Evolutionary conservation across 345 rosid genomes (phyloP).

Genomic region (Corchorus capsularis): DNA sequence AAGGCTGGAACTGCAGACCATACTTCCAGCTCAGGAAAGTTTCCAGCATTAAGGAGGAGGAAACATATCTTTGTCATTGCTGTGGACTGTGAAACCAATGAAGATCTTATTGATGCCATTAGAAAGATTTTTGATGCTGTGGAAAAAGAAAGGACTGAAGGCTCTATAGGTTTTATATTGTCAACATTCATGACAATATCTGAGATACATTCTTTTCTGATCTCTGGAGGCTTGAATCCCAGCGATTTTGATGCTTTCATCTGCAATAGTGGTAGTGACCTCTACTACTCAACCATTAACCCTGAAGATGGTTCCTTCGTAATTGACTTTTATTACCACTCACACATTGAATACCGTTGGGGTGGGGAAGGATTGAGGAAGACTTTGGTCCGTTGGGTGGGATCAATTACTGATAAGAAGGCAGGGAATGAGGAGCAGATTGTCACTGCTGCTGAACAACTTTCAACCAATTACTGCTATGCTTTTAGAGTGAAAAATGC

Average conservation of each 20-base stretch:
- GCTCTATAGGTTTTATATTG: conserved; percentile 82
- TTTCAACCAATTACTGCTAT: conserved; percentile 88
- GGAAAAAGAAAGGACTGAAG: conserved; percentile 81
- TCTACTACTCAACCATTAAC: conserved; percentile 72
- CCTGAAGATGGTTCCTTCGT: conserved; percentile 73
- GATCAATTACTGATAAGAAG: conserved; percentile 57
- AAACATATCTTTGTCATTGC: conserved; percentile 79
- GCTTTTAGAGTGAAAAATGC: conserved; percentile 67
- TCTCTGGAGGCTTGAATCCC: conserved; percentile 65
- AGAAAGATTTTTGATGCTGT: conserved; percentile 68
- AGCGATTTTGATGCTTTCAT: conserved; percentile 92
- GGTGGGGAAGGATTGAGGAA: conserved; percentile 98
- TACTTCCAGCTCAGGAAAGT: conserved; percentile 54
- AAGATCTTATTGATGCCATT: conserved; percentile 54
- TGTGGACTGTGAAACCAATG: conserved; percentile 61
- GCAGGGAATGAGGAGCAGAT: conserved; percentile 53
- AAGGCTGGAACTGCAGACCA: conserved; percentile 62
- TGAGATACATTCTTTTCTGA: conserved; percentile 75
- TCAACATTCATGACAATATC: conserved; percentile 84
- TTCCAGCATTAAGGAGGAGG: conserved; percentile 86
- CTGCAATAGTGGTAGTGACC: conserved; percentile 96
- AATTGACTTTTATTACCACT: conserved; percentile 89
- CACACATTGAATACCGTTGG: conserved; percentile 97
- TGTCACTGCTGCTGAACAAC: conserved; percentile 72
- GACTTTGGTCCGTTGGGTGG: conserved; percentile 89